Conservation (phyloP, 108 stramenopile genomes). For the Pseudonitzschia pungens region DNA sequence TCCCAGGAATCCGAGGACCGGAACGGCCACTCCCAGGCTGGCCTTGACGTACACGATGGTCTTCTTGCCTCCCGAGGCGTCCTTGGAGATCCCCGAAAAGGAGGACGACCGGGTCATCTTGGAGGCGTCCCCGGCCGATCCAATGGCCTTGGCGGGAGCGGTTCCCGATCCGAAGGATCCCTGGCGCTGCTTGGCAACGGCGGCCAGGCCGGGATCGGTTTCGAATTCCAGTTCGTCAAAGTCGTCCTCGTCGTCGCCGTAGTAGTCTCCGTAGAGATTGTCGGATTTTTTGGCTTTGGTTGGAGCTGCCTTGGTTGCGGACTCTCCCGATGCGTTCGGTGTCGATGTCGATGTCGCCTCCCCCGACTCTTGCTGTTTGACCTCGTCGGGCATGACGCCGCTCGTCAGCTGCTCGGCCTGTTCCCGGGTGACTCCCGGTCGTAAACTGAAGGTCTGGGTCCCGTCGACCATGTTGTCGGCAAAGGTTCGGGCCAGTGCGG, state of each 20-base stretch:
- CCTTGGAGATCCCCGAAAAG: conserved; percentile 13
- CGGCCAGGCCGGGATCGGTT: not conserved
- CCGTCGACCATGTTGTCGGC: not conserved
- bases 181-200: not conserved
- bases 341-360: too few relatives aligned
- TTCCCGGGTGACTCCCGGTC: conserved; percentile 37
- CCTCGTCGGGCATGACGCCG: conserved; percentile 28
- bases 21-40: conserved; percentile 25
- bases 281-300: not conserved
- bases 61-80: not conserved
- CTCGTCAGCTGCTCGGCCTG: conserved; percentile 35
- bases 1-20: conserved; percentile 26
- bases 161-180: not conserved
- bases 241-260: conserved; percentile 30
- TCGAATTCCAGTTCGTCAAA: conserved; percentile 13
- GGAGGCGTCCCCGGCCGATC: not conserved
- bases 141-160: not conserved
- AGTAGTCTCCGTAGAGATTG: not conserved
- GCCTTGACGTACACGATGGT: conserved; percentile 27
- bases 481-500: not conserved
- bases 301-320: not conserved
- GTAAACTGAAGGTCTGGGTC: conserved; percentile 14
- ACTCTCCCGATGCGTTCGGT: too few relatives aligned
- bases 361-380: not conserved
- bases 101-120: conserved; percentile 2